Evolutionary conservation across 2,329 filamentous ascomycete genomes (phyloP), one percentile per base, ranked within the genome.

Genomic region (Pochonia chlamydosporia): DNA sequence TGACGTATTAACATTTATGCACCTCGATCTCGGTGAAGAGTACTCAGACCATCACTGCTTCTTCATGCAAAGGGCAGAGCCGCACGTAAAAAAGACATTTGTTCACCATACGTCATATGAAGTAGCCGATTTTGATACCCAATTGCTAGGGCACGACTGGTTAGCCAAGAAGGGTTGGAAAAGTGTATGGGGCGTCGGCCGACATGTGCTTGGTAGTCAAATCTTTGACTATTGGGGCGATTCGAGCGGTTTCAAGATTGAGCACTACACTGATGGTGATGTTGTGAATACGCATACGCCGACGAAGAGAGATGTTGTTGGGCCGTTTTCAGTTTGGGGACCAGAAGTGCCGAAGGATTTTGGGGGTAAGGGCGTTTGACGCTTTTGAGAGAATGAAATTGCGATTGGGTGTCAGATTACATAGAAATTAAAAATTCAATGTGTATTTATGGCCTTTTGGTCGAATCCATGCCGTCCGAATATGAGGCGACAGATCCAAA

Each of bases 141-240:
- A 84, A 66, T 64, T 71, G 18, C 60, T 83, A 3, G 81, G 80
- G 0, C 81, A 84, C 58, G 66, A 79, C 43, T 82, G 76, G 73
- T 63, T 85, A 39, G 67, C 62, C 0, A 61, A 70, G 40, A 75
- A 78, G 54, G 71, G 70, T 3, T 82, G 76, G 51, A 70, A 70
- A 50, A 67, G 63, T 21, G 73, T 78, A 13, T 84, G 80, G 81
- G 81, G 81, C 0, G 73, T 84, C 0, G 81, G 81, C 0, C 63
- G 81, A 39, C 80, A 84, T 63, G 70, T 82, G 9, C 59, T 82
- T 20, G 80, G 80, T 1, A 73, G 67, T 41, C 79, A 83, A 61
- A 73, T 84, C 36, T 84, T 84, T 52, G 80, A 84, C 57, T 84
- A 84, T 59, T 83, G 78, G 78, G 72, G 67, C 56, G 78, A 81